Conservation (phyloP, 2,329 filamentous ascomycete genomes). For the Penicillium sp. region DNA sequence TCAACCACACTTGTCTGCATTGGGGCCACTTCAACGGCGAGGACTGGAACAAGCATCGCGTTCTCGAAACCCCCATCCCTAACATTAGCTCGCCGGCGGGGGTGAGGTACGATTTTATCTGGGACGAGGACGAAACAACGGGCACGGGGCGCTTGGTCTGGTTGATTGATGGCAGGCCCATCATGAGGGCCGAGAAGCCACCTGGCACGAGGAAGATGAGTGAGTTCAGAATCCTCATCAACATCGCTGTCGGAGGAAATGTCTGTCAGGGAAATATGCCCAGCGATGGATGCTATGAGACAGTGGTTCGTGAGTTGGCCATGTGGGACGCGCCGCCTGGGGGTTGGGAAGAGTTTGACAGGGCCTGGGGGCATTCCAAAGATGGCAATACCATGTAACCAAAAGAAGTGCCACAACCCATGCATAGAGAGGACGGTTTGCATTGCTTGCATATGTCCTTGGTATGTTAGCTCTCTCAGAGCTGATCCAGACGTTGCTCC, state of each 20-base stretch:
- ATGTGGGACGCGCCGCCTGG: constrained; percentile 21
- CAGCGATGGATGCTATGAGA: constrained; percentile 19
- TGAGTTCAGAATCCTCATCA: constrained; percentile 22
- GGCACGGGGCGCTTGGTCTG: constrained; percentile 18
- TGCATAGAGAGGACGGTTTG: too few relatives aligned
- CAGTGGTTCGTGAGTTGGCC: constrained; percentile 18
- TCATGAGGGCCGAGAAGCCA: constrained; percentile 22
- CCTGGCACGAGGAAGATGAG: constrained; percentile 21
- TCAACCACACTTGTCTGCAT: constrained; percentile 21
- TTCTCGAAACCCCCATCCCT: constrained; percentile 19
- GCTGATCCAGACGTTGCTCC: too few relatives aligned
- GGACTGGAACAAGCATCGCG: constrained; percentile 22
- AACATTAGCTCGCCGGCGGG: constrained; percentile 17
- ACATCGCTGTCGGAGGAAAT: constrained; percentile 22
- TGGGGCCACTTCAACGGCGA: constrained; percentile 21
- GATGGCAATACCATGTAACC: constrained; percentile 21
- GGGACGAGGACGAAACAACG: constrained; percentile 19
- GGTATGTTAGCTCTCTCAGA: too few relatives aligned
- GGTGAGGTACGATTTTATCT: constrained; percentile 20
- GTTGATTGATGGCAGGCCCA: constrained; percentile 19
- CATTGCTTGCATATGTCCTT: too few relatives aligned
- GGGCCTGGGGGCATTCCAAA: constrained; percentile 13
- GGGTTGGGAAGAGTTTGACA: constrained; percentile 18
- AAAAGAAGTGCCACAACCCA: neutral
- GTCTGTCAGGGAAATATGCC: constrained; percentile 21